Base-by-base conservation (phyloP, 805 yeast species). In the Lipomyces sp. region DNA sequence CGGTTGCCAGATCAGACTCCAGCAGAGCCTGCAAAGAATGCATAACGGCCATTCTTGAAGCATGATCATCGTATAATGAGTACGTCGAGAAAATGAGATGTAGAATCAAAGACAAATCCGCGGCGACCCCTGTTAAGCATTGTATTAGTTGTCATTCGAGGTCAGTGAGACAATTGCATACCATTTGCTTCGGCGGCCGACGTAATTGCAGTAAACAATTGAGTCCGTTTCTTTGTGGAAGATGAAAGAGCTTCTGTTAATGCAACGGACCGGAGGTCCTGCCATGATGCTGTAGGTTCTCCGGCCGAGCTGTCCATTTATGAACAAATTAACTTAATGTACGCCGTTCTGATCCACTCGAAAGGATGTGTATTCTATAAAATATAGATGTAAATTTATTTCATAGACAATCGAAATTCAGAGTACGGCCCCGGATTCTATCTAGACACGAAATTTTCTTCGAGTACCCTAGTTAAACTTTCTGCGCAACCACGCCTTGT, bases 51-150 rank as follows among this genome's bases (percentile, higher is more conserved):
- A 62, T 64, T 7, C 73, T 64, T 24, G 73, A 71, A 10, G 35
- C 60, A 55, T 60, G 67, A 48, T 71, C 73, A 42, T 64, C 69
- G 60, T 71, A 71, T 13, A 64, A 62, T 15, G 71, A 45, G 39
- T 59, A 69, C n/a, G 73, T 71, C 11, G 62, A 24, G 55, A 69
- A 63, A 5, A 71, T 18, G n/a, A 71, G 60, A 39, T 56, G 60
- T 60, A 60, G 24, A 24, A 69, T 55, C 34, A 66, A 62, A 13
- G 51, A 51, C n/a, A 67, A 55, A 59, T 64, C 70, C n/a, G 57
- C 4, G 24, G 34, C 51, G 54, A 37, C 35, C 33, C 64, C 70
- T 66, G 53, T 35, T 6, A 34, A 54, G 15, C 30, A 29, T 48
- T 13, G 32, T 15, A 24, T 32, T 32, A 29, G 37, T n/a, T 29